Base-by-base conservation (phyloP, 2,329 filamentous ascomycete species). In the Pseudocercospora vitis region DNA sequence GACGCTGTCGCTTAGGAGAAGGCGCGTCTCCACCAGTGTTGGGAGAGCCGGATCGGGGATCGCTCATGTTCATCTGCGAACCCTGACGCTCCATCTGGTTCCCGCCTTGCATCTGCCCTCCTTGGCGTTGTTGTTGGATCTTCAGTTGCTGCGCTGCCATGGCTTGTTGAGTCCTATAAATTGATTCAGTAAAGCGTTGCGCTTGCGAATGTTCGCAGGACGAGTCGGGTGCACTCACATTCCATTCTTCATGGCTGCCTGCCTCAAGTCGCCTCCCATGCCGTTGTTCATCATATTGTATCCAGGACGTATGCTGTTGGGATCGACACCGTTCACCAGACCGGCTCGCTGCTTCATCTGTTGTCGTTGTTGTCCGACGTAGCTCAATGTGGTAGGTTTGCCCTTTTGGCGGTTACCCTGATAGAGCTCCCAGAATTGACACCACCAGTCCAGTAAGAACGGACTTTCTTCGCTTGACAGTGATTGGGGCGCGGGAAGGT, bases 371-470 rank as follows among this genome's bases (percentile, higher is more conserved):
- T 86, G 84, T 12, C 60, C 58, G 12, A 69, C 59, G 47, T 68
- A 68, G 28, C 40, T 55, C 39, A 67, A 32, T 2, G 58, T 61
- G 54, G 59, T 61, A 52, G 58, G 71, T 76, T 67, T 82, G 95
- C 91, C 56, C 57, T 71, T 69, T 44, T 63, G 82, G 67, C 89
- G 87, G 69, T 92, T 88, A 52, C 90, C 89, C 68, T 85, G 85
- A 73, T 88, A 95, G 64, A 97, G 90, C 67, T 99, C 94, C 91
- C 91, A 97, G 72, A 99, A 99, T 48, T 96, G 81, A 68, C 86
- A 89, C 77, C 95, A 99, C 94, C 94, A 99, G 67, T 97, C 94
- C 63, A 90, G 87, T n/a, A 99, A 78, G 67, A 99, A 97, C 21
- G 89, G 89, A 58, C 82, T 88, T 65, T 87, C 87, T 50, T 78